Base-by-base conservation (phyloP, 2,329 filamentous ascomycete genomes). In the Calonectria naviculata region DNA sequence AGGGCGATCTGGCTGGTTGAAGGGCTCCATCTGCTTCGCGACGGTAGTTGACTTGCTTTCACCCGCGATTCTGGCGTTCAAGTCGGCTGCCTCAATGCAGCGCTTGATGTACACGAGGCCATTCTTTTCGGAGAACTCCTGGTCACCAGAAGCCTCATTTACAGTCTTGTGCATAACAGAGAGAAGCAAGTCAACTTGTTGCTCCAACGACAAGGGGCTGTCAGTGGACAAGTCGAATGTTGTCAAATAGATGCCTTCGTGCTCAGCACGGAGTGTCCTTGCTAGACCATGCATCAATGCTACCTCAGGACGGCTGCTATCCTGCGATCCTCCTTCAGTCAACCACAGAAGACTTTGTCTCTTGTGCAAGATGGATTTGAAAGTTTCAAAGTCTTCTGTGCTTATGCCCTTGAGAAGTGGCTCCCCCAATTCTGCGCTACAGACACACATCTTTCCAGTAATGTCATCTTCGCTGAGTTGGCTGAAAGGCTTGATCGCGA, bases 231-330 rank as follows among this genome's bases (percentile, higher is more conserved):
- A 31, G 56, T 68, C 66, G 17, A 56, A 44, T 6, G 66, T 68
- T 17, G 60, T 64, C 47, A 68, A 21, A 49, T 24, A 46, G 21
- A n/a, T 28, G 5, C 36, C 38, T 15, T 68, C 66, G 8, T 68
- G 38, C 29, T 68, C 66, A 5, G 66, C 66, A 0, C 60, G 58
- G 2, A 68, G 66, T 1, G 66, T 49, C 3, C 67, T 21, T 10
- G 67, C 60, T 17, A 69, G 29, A n/a, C 67, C 60, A 17, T 69
- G 67, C 28, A 69, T 47, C 17, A 69, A 15, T 1, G 67, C 67
- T 2, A 38, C 41, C 31, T 65, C 67, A 12, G 67, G 60, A 5
- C 41, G 21, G 24, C 29, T 58, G n/a, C 60, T 28, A 5, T 42
- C 41, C 3, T 21, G 21, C 6, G 29, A 63, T 28, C 34, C 66